Conservation (phyloP, 352 stramenopile species). For the Pythium coloratum region DNA sequence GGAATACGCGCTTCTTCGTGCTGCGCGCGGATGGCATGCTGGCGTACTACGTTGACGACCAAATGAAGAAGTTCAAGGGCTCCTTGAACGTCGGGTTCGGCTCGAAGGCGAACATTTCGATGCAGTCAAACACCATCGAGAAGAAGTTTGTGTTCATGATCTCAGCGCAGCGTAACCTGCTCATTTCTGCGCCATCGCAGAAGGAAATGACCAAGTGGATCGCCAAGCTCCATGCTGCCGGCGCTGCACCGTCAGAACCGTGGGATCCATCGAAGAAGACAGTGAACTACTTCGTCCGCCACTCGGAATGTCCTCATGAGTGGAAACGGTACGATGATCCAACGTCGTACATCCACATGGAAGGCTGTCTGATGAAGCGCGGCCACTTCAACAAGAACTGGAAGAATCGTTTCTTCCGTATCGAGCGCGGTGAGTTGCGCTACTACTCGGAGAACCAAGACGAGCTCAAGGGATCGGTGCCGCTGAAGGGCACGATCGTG, state of each 20-base stretch:
- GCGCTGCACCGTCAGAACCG: conserved; percentile 58
- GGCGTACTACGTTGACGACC: conserved; percentile 79
- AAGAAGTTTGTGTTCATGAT: conserved; percentile 86
- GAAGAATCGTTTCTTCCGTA: conserved; percentile 88
- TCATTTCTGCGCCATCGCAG: conserved; percentile 78
- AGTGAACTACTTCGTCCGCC: conserved; percentile 79
- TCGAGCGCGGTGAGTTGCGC: conserved; percentile 74
- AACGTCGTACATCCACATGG: conserved; percentile 86
- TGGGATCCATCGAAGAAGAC: conserved; percentile 83
- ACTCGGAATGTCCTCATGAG: conserved; percentile 72
- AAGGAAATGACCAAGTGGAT: conserved; percentile 87
- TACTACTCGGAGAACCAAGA: conserved; percentile 87
- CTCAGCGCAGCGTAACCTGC: conserved; percentile 69
- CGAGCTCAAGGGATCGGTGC: conserved; percentile 65
- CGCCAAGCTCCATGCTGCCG: conserved; percentile 64
- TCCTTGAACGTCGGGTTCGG: conserved; percentile 73
- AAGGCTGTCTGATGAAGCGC: conserved; percentile 80
- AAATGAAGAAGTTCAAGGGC: conserved; percentile 75
- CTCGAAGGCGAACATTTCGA: conserved; percentile 74
- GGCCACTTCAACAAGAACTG: conserved; percentile 87
- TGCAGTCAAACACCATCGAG: conserved; percentile 81
- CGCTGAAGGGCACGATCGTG: conserved; percentile 78
- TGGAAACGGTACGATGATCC: conserved; percentile 87
- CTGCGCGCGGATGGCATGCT: conserved; percentile 77
- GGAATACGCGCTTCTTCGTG: conserved; percentile 90